A percentile compares a stretch with the other conserved stretches of the same genome.
phyloP scores from a whole-genome alignment of 2,329 filamentous ascomycete species.

The Cladophialophora immunda region DNA sequence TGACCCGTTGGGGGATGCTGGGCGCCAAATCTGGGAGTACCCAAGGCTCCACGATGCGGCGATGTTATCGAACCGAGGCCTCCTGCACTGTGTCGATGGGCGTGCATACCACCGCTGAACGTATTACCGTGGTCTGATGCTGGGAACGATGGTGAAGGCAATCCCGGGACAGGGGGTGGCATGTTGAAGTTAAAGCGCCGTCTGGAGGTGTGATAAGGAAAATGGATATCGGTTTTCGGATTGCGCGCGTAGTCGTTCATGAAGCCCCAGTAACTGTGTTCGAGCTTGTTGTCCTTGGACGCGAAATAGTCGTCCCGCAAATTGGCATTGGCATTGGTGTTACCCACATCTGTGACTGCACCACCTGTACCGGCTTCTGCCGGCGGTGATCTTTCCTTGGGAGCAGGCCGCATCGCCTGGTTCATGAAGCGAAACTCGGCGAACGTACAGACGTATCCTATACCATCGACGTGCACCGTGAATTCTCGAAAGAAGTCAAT shows the following conservation, averaged over 20 bases:
- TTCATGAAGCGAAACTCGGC: constrained; percentile 97
- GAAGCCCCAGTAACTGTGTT: constrained; percentile 95
- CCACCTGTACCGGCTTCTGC: constrained; percentile 12
- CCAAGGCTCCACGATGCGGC: constrained; percentile 26
- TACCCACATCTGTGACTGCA: constrained; percentile 51
- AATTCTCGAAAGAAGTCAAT: constrained; percentile 99
- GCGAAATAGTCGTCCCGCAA: constrained; percentile 90
- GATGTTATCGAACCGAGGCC: constrained; percentile 24
- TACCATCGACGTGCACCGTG: constrained; percentile 93
- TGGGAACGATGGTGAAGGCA: constrained; percentile 68
- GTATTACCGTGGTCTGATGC: constrained; percentile 21
- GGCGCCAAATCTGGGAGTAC: constrained; percentile 30
- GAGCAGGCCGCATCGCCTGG: constrained; percentile 59
- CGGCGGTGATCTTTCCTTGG: constrained; percentile 45
- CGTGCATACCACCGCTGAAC: constrained; percentile 18
- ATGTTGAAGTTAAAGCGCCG: constrained; percentile 78
- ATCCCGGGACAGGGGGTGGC: constrained; percentile 76
- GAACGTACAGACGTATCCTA: constrained; percentile 96
- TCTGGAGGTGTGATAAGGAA: constrained; percentile 64
- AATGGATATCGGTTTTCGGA: constrained; percentile 71
- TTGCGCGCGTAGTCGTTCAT: constrained; percentile 88
- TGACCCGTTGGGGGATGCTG: constrained; percentile 21
- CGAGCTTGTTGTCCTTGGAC: constrained; percentile 97
- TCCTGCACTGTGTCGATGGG: constrained; percentile 20
- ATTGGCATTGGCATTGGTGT: constrained; percentile 16